phyloP scores from a whole-genome alignment of 2,329 filamentous ascomycete genomes.

The Fusarium sp. region DNA sequence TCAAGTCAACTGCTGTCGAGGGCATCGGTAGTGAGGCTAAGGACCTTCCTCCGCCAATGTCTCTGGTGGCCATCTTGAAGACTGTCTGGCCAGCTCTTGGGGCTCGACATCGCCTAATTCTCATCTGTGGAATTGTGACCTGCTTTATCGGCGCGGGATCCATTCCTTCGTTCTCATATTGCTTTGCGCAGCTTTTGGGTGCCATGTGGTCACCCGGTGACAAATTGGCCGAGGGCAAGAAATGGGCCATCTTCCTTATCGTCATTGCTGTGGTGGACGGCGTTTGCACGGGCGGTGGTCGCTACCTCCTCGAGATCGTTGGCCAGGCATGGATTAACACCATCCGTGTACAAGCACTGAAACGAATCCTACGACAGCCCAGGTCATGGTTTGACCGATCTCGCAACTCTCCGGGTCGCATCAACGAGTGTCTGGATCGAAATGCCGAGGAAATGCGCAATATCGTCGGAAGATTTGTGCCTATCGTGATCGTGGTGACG shows the following conservation, averaged over 20 bases:
- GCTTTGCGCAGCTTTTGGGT: slow-evolving; percentile 80
- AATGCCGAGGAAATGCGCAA: slow-evolving; percentile 92
- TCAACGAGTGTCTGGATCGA: slow-evolving; percentile 83
- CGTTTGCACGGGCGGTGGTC: slow-evolving; percentile 74
- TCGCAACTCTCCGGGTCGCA: slow-evolving; percentile 72
- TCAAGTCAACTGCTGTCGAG: not conserved
- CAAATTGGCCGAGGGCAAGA: slow-evolving; percentile 66
- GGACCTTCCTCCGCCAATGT: slow-evolving; percentile 22
- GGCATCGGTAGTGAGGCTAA: not conserved
- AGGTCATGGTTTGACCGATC: slow-evolving; percentile 83
- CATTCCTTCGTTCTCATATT: slow-evolving; percentile 82
- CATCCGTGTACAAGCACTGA: slow-evolving; percentile 78
- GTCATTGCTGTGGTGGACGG: slow-evolving; percentile 79
- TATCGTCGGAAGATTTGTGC: slow-evolving; percentile 83
- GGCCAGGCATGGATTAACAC: slow-evolving; percentile 84
- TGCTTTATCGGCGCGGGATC: slow-evolving; percentile 76
- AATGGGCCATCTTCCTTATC: slow-evolving; percentile 81
- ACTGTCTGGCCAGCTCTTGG: slow-evolving; percentile 81
- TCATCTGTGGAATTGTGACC: slow-evolving; percentile 74
- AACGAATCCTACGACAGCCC: slow-evolving; percentile 81
- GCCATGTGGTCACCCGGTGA: slow-evolving; percentile 75
- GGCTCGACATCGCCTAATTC: slow-evolving; percentile 63
- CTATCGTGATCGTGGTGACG: slow-evolving; percentile 76
- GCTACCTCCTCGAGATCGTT: slow-evolving; percentile 79
- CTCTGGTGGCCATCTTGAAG: slow-evolving; percentile 50